Base-by-base conservation (phyloP, 1,284 basidiomycete genomes). In the Sanghuangporus baumii region DNA sequence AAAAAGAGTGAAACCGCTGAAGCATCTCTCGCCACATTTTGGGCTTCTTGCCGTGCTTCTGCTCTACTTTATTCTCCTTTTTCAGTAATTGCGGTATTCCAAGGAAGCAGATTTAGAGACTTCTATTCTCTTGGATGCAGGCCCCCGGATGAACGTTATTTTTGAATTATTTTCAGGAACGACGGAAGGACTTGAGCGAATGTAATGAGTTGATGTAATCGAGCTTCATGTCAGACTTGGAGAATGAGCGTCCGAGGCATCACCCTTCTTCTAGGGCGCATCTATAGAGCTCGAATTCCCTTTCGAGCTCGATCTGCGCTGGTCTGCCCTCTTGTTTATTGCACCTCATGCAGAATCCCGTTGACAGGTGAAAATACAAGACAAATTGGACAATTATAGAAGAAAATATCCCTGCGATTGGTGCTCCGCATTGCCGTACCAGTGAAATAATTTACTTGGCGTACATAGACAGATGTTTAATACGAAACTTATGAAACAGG, bases 281-380 rank as follows among this genome's bases (percentile, higher is more conserved):
- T 52, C 50, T 18, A 52, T 52, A 26, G 31, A 26, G 18, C 14
- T 11, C 26, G 6, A 12, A 12, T 6, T 2, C 51, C 51, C 26
- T 54, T 54, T 54, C 18, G 52, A 36, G 52, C 52, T 23, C 31
- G 52, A 54, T 54, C 52, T 54, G 52, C 52, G 31, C 37, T 54
- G 12, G 34, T 12, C 16, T 54, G 6, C 16, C 43, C 43, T 12
- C 43, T 46, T 46, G 43, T n/a, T 20, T 46, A 12, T 11, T 46
- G 7, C 1, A 7, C 16, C 11, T 46, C 8, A 20, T 14, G 16
- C 7, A 46, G 7, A 14, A 46, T 41, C 40, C 40, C 1, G 11
- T 6, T 41, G 40, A 11, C 12, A 41, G n/a, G 12, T 11, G 40
- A 41, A 41, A 41, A 9, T 41, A 8, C 3, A 41, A 6, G 40